These are phyloP conservation scores for Coemansia javaensis DNA, from an alignment of 192 early-diverging fungal genomes.

Conservation along the genomic window DNA sequence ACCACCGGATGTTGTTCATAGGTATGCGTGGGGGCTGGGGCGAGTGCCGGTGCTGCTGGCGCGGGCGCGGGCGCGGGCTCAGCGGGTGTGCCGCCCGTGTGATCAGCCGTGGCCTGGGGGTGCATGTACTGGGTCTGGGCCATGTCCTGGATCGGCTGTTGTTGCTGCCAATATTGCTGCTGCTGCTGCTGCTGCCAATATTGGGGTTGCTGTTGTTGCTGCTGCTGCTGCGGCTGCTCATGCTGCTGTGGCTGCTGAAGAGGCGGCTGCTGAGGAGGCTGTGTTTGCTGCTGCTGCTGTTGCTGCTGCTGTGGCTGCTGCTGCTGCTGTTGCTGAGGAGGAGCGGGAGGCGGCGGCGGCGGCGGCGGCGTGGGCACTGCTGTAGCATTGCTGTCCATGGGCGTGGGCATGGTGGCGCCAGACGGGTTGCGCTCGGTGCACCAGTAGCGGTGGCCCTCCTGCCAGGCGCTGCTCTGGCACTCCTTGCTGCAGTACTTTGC, in stretches of 20 bases:
- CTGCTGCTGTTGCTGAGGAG: conserved; percentile 1
- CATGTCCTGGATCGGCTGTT: too few species aligned
- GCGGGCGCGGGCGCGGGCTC: too few species aligned
- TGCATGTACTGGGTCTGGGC: too few species aligned
- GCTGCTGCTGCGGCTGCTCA: neutral
- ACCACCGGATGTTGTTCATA: too few species aligned
- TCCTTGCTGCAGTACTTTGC: conserved; percentile 82
- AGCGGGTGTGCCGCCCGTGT: too few species aligned
- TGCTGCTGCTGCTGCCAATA: conserved; percentile 6
- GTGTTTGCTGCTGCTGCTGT: conserved; percentile 8
- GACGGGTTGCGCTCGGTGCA: conserved; percentile 57
- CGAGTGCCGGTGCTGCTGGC: neutral
- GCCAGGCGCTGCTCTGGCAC: conserved; percentile 74
- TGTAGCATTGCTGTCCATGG: conserved; percentile 16
- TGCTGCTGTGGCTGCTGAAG: too few species aligned
- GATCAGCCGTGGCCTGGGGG: too few species aligned
- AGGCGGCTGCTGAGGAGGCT: neutral
- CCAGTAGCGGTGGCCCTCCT: conserved; percentile 76
- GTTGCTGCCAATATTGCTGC: neutral
- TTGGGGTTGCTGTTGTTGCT: conserved; percentile 2
- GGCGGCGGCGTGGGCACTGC: too few species aligned
- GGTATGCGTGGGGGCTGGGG: neutral
- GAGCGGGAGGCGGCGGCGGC: too few species aligned
- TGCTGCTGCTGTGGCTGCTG: conserved; percentile 8
- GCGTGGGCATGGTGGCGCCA: conserved; percentile 4